A percentile compares a stretch with the other conserved stretches of the same genome.
phyloP scores from a whole-genome alignment of 495 filamentous ascomycete species.

The Talaromyces liani region DNA sequence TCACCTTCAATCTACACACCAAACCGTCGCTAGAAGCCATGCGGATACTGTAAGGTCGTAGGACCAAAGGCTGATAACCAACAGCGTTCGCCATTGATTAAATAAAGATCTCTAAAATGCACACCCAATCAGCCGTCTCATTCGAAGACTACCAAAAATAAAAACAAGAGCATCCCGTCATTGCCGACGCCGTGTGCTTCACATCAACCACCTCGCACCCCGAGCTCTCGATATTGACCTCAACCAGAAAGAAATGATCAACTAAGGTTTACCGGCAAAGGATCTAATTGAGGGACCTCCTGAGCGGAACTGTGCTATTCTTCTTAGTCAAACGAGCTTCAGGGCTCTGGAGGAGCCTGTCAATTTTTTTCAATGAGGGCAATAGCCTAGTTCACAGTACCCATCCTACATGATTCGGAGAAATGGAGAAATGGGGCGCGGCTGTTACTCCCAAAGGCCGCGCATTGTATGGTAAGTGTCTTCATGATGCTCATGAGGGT shows the following conservation, averaged over 20 bases:
- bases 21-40: no score
- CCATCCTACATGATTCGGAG: constrained; percentile 36
- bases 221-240: constrained; percentile 35
- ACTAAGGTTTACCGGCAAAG: constrained; percentile 27
- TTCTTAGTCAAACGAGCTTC: constrained; percentile 32
- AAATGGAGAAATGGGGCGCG: constrained; percentile 36
- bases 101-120: not conserved
- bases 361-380: not conserved
- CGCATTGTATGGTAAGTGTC: constrained; percentile 28
- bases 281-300: constrained; percentile 35
- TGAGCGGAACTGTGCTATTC: not conserved
- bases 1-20: no score
- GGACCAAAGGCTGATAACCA: no score
- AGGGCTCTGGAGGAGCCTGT: constrained; percentile 9
- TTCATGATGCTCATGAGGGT: constrained; percentile 8
- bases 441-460: constrained; percentile 31
- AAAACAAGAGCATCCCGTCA: constrained; percentile 28
- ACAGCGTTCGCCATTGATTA: no score
- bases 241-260: constrained; percentile 17
- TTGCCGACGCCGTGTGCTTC: constrained; percentile 39
- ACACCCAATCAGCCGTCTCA: not conserved
- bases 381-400: constrained; percentile 18
- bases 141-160: constrained; percentile 28
- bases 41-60: no score
- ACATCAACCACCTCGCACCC: constrained; percentile 41